Evolutionary conservation across 2,329 filamentous ascomycete genomes (phyloP), one percentile per base, ranked within the genome.

Genomic region (Penicillium italicum): DNA sequence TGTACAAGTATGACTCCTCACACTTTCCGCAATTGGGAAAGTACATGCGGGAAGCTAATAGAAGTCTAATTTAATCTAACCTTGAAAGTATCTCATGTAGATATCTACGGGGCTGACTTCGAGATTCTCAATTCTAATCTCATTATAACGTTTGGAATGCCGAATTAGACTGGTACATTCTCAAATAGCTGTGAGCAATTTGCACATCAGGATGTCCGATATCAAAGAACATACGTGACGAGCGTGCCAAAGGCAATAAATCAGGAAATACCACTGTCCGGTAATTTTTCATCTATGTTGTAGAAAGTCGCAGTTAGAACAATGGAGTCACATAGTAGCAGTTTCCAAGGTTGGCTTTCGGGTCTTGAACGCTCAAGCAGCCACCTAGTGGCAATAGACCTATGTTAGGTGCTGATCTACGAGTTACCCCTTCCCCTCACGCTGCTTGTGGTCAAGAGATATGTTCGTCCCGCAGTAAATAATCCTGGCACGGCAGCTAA

Each of bases 1-100:
- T 49, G 36, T 40, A 40, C 46, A 30, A 30, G 28, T 11, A 4
- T 5, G 12, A 41, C 18, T 41, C 34, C 8, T 16, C 26, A n/a
- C 18, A 5, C 47, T 26, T 43, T 34, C 38, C 38, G 30, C 37
- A 43, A 50, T 50, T 16, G 16, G 48, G 48, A 7, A 50, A 44
- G 48, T 50, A 24, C 48, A 50, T 18, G 48, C 48, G 47, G 47
- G 12, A 30, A 48, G 26, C 18, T n/a, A 22, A 47, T 31, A n/a
- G 44, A 48, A 42, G 34, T 10, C 10, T 31, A 33, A 41, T 41
- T 16, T 28, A 28, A 12, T 34, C 4, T 14, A 38, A 12, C 36
- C 10, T 38, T 8, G 18, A 4, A 24, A 3, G 22, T 18, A 28
- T 14, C 5, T 3, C 4, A 41, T 41, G 7, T n/a, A 16, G 14